phyloP scores from a whole-genome alignment of 2,329 filamentous ascomycete genomes.

The Paraconiothyrium sp. region DNA sequence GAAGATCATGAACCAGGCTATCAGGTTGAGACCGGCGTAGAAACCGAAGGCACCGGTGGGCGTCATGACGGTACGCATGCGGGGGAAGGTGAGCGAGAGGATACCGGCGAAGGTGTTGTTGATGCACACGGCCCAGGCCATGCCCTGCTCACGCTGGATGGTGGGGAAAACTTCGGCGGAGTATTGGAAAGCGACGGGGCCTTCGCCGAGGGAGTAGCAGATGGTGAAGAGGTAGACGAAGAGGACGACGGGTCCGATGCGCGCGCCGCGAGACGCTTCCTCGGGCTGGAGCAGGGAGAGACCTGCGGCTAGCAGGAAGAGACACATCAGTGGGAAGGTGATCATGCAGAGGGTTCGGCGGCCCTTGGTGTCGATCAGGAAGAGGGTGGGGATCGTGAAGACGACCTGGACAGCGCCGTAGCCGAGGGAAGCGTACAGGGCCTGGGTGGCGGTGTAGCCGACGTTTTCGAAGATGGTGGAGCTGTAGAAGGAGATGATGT shows the following conservation, averaged over 20 bases:
- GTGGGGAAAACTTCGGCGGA: slow-evolving; percentile 51
- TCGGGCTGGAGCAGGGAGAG: slow-evolving; percentile 44
- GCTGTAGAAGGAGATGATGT: slow-evolving; percentile 86
- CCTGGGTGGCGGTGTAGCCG: slow-evolving; percentile 39
- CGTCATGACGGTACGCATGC: slow-evolving; percentile 51
- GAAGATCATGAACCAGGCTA: slow-evolving; percentile 53
- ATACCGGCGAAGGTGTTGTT: slow-evolving; percentile 56
- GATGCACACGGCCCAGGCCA: slow-evolving; percentile 53
- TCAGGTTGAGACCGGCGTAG: slow-evolving; percentile 52
- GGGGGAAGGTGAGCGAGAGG: slow-evolving; percentile 50
- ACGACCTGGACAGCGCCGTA: slow-evolving; percentile 50
- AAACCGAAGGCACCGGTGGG: slow-evolving; percentile 52
- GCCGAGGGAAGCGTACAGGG: slow-evolving; percentile 48
- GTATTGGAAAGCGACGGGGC: slow-evolving; percentile 62
- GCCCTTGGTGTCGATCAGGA: slow-evolving; percentile 52
- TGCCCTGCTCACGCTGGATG: slow-evolving; percentile 52
- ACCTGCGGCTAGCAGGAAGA: slow-evolving; percentile 48
- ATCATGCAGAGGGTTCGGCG: slow-evolving; percentile 43
- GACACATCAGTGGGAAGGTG: slow-evolving; percentile 50
- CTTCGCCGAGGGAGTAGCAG: slow-evolving; percentile 49
- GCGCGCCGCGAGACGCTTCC: slow-evolving; percentile 25
- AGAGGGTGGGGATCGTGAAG: slow-evolving; percentile 48
- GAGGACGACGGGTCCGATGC: slow-evolving; percentile 48
- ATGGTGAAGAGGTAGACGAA: slow-evolving; percentile 51
- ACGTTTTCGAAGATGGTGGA: slow-evolving; percentile 72